Conservation (phyloP, 768 basidiomycete genomes). For the Mycena haematopus region DNA sequence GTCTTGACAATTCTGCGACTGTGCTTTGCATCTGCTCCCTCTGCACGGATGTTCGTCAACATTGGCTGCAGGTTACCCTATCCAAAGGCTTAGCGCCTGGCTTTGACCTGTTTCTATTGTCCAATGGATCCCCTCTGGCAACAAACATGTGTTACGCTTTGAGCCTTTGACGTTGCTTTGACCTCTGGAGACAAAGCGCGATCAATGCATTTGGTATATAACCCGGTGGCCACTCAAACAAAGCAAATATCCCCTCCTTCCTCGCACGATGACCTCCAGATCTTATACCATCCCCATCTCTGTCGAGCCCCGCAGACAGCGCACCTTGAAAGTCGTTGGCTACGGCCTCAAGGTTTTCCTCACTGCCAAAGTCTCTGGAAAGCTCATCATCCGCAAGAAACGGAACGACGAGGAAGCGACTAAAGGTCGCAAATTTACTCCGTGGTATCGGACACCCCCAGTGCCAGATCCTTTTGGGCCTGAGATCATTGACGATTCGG, state of each 20-base stretch:
- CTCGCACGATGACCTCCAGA: not conserved
- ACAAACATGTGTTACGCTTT: no score
- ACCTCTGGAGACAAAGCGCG: constrained; percentile 12
- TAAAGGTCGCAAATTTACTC: not conserved
- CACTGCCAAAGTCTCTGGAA: constrained; percentile 23
- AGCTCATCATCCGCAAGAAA: constrained; percentile 19
- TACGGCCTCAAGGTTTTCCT: constrained; percentile 18
- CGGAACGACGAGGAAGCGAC: not conserved
- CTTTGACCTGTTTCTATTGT: no score
- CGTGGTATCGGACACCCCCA: not conserved
- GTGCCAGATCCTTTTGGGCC: not conserved
- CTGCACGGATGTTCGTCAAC: no score
- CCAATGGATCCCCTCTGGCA: no score
- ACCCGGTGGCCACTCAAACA: not conserved
- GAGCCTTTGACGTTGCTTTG: not conserved
- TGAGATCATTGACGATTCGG: not conserved
- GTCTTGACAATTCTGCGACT: not conserved
- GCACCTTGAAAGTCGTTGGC: constrained; percentile 22
- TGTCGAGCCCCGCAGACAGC: constrained; percentile 11
- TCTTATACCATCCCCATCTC: constrained; percentile 16
- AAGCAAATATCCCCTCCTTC: not conserved
- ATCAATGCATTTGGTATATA: constrained; percentile 19
- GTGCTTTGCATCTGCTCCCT: no score
- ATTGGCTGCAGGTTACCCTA: no score
- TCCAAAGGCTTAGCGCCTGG: no score